Conservation (phyloP, 2,329 filamentous ascomycete species). For the Berkeleyomyces basicola region DNA sequence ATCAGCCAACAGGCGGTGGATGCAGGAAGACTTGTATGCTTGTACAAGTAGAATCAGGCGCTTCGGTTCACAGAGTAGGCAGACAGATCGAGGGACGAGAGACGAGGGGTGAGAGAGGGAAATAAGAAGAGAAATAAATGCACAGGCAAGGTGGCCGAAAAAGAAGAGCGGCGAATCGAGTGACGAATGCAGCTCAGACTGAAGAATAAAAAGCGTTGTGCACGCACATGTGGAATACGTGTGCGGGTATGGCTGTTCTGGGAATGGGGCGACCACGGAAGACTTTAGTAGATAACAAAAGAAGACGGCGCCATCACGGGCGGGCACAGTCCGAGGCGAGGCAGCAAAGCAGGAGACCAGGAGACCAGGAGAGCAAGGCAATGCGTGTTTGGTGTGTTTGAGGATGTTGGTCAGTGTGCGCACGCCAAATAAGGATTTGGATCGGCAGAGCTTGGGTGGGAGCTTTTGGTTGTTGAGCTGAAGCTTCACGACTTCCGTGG, state of each 20-base stretch:
- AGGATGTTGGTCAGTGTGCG: too few relatives aligned
- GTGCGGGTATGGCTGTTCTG: not conserved
- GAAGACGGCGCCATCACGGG: not conserved
- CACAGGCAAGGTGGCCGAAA: not conserved
- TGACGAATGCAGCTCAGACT: constrained; percentile 15
- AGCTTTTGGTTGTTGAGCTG: not conserved
- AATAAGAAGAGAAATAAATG: constrained; percentile 17
- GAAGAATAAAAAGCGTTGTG: too few relatives aligned
- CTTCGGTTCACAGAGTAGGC: too few relatives aligned
- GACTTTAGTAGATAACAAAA: constrained; percentile 6
- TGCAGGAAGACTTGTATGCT: too few relatives aligned
- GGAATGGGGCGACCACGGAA: too few relatives aligned
- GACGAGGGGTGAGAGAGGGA: too few relatives aligned
- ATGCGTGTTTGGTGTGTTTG: not conserved
- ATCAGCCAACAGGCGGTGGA: too few relatives aligned
- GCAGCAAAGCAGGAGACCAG: not conserved
- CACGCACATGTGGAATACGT: not conserved
- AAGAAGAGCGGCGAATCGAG: not conserved
- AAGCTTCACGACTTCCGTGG: not conserved
- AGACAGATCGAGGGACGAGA: too few relatives aligned
- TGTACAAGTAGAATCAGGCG: too few relatives aligned
- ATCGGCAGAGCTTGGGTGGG: not conserved
- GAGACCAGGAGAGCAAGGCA: not conserved
- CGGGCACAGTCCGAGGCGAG: not conserved
- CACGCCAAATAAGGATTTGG: not conserved